Percentiles rank a stretch among this genome's conserved stretches.
phyloP scores from a whole-genome alignment of 2,329 filamentous ascomycete genomes.

The Zymoseptoria pseudotritici region DNA sequence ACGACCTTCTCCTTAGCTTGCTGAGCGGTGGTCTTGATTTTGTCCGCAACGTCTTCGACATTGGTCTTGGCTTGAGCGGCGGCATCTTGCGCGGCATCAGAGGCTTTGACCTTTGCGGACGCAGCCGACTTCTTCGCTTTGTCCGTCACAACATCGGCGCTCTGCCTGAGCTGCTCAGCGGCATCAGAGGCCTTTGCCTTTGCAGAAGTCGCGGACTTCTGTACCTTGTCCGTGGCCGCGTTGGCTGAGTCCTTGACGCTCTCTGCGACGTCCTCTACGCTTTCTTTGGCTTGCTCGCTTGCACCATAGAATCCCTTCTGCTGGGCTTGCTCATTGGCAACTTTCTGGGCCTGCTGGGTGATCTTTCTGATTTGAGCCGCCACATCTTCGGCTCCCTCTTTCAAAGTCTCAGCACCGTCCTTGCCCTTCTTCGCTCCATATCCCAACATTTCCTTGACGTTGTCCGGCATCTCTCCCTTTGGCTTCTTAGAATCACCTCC shows the following conservation, averaged over 20 bases:
- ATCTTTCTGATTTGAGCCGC: not conserved
- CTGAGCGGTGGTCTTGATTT: not conserved
- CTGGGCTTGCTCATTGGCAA: not conserved
- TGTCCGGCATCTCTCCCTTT: conserved; percentile 15
- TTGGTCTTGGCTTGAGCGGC: not conserved
- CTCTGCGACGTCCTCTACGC: not conserved
- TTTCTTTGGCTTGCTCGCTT: not conserved
- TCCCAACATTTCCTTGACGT: conserved; percentile 14
- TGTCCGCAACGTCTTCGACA: not conserved
- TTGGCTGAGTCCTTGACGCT: not conserved
- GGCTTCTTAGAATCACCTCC: conserved; percentile 3
- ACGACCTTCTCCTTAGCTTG: not conserved
- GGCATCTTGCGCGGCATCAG: not conserved
- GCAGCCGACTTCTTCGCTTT: not conserved
- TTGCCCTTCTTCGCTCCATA: conserved; percentile 1
- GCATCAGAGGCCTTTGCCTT: not conserved
- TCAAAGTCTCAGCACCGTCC: not conserved
- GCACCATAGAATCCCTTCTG: not conserved
- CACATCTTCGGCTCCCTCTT: conserved; percentile 2
- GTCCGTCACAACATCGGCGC: too few relatives aligned
- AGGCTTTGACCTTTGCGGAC: not conserved
- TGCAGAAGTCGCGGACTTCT: not conserved
- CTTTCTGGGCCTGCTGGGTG: not conserved
- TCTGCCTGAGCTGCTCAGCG: too few relatives aligned
- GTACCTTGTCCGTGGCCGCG: too few relatives aligned